Conservation (phyloP, 164 flowering plant species). For the Malania oleifera region DNA sequence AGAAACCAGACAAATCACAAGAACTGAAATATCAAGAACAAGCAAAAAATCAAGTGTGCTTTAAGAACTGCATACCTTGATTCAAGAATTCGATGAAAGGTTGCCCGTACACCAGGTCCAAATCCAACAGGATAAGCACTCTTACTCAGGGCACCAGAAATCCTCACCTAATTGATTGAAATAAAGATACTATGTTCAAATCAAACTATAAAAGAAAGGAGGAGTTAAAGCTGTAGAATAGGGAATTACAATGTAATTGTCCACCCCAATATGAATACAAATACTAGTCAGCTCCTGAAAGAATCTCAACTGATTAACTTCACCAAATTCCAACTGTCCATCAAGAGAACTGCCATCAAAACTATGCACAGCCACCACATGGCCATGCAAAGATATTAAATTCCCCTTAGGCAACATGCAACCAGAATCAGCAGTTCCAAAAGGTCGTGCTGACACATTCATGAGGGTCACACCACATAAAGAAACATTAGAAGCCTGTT, state of each 20-base stretch:
- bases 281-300: conserved; percentile 17
- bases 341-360: conserved; percentile 12
- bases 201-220: background rate
- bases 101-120: conserved; percentile 69
- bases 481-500: conserved; percentile 17
- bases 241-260: conserved; percentile 41
- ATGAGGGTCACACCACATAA: conserved; percentile 12
- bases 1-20: background rate
- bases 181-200: background rate
- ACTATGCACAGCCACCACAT: conserved; percentile 48
- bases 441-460: conserved; percentile 14
- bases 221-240: background rate
- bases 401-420: conserved; percentile 52
- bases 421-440: conserved; percentile 18
- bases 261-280: conserved; percentile 55
- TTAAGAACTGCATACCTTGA: conserved; percentile 35
- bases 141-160: conserved; percentile 36
- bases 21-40: background rate
- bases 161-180: conserved; percentile 43
- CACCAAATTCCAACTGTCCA: conserved; percentile 10
- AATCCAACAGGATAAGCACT: conserved; percentile 56
- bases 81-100: conserved; percentile 72
- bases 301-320: conserved; percentile 19
- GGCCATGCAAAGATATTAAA: conserved; percentile 55
- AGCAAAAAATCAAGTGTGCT: background rate